These are phyloP conservation scores for Grosmannia penicillata DNA, from an alignment of 2,329 filamentous ascomycete species.

Conservation along the genomic window DNA sequence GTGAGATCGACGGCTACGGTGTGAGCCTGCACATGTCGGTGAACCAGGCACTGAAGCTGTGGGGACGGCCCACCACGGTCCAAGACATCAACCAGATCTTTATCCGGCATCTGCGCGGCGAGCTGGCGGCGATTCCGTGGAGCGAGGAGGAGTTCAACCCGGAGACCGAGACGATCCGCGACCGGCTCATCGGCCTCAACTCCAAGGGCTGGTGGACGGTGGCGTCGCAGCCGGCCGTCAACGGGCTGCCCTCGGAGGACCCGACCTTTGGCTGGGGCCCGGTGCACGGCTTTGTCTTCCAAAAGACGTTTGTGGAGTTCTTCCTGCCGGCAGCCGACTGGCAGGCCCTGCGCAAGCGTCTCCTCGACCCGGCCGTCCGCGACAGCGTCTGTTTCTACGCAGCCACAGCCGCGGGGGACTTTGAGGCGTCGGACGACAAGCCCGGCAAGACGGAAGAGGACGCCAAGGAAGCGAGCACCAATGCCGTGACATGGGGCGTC, in stretches of 20 bases:
- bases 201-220: conserved; percentile 87
- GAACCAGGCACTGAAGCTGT: conserved; percentile 68
- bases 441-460: conserved; percentile 6
- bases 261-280: conserved; percentile 87
- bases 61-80: conserved; percentile 59
- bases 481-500: conserved; percentile 96
- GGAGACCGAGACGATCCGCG: conserved; percentile 70
- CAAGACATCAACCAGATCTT: conserved; percentile 72
- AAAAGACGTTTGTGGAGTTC: conserved; percentile 96
- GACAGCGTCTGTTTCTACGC: conserved; percentile 78
- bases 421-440: conserved; percentile 57
- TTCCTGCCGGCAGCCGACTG: conserved; percentile 71
- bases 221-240: conserved; percentile 86
- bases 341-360: conserved; percentile 45
- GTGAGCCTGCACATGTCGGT: conserved; percentile 86
- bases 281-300: conserved; percentile 84
- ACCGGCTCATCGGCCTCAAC: conserved; percentile 63
- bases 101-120: conserved; percentile 63
- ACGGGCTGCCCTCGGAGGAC: conserved; percentile 65
- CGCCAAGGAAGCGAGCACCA: conserved; percentile 44
- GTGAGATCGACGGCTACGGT: conserved; percentile 88
- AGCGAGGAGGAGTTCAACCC: conserved; percentile 76
- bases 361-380: conserved; percentile 40
- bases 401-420: conserved; percentile 62
- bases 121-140: conserved; percentile 77